phyloP scores from a whole-genome alignment of 345 rosid species.

The Gynandropsis gynandra region DNA sequence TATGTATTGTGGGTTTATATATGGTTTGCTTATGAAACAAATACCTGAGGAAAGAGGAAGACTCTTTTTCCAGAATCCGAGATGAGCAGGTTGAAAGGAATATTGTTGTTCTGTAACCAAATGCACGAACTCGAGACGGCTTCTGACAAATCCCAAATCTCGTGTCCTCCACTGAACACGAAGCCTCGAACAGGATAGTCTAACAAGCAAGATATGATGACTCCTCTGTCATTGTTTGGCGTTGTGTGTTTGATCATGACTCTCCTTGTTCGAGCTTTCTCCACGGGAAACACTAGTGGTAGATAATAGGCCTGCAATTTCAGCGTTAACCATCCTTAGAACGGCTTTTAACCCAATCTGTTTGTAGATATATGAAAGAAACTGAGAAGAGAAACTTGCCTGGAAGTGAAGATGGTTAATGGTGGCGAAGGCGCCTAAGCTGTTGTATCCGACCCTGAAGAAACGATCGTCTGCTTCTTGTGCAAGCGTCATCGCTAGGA shows the following conservation, averaged over 20 bases:
- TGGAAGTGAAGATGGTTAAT: constrained; percentile 99
- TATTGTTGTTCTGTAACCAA: constrained; percentile 85
- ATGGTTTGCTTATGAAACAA: constrained; percentile 1
- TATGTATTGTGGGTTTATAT: no score
- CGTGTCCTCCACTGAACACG: constrained; percentile 67
- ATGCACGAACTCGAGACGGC: constrained; percentile 71
- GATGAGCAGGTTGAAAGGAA: constrained; percentile 85
- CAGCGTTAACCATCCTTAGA: neutral
- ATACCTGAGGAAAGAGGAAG: constrained; percentile 91
- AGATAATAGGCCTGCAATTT: constrained; percentile 90
- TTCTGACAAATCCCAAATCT: constrained; percentile 52
- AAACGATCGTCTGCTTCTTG: constrained; percentile 76
- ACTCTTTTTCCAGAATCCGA: constrained; percentile 73
- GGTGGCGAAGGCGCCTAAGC: constrained; percentile 99
- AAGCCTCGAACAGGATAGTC: constrained; percentile 90
- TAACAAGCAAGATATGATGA: constrained; percentile 62
- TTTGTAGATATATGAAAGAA: no score
- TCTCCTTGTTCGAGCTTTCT: constrained; percentile 72
- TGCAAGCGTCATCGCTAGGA: constrained; percentile 88
- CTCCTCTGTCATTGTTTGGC: no score
- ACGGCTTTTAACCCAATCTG: no score
- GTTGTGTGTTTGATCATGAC: constrained; percentile 39
- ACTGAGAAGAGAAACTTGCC: no score
- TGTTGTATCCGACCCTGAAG: constrained; percentile 98
- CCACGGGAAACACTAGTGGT: constrained; percentile 78